Evolutionary conservation across 768 basidiomycete genomes (phyloP).

Genomic region (Butyriboletus loyo): DNA sequence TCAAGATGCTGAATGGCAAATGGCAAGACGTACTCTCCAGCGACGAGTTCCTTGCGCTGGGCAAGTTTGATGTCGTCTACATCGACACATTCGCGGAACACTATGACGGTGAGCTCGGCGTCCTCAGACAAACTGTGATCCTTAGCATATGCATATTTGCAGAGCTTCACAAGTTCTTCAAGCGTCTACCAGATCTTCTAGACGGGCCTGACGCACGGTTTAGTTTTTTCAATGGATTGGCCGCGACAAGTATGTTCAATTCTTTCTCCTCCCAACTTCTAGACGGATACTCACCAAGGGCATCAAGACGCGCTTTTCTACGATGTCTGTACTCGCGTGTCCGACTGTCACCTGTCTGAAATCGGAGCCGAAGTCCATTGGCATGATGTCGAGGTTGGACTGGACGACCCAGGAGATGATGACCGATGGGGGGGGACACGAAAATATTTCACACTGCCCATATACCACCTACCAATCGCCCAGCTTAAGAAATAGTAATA

Average conservation of each 20-base stretch:
- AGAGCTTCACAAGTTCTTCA: constrained; percentile 81
- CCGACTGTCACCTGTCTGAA: constrained; percentile 82
- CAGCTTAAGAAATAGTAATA: constrained; percentile 24
- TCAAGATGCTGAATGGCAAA: constrained; percentile 81
- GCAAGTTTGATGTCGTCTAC: constrained; percentile 86
- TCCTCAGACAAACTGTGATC: background rate
- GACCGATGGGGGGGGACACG: constrained; percentile 75
- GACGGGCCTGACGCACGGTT: constrained; percentile 72
- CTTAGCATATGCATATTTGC: background rate
- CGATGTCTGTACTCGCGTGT: constrained; percentile 83
- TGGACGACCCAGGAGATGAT: constrained; percentile 37
- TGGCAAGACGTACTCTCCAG: constrained; percentile 87
- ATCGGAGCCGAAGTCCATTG: constrained; percentile 78
- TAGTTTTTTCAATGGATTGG: constrained; percentile 97
- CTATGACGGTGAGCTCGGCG: constrained; percentile 52
- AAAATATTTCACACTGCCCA: constrained; percentile 73
- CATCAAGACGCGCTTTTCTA: constrained; percentile 80
- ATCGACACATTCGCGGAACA: constrained; percentile 93
- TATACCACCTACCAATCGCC: constrained; percentile 67
- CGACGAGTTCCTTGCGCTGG: constrained; percentile 54
- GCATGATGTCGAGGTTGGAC: constrained; percentile 73
- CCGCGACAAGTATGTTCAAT: constrained; percentile 74
- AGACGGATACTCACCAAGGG: background rate
- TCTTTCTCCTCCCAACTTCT: background rate
- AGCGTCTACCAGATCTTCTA: constrained; percentile 72